Evolutionary conservation across 148 eudicot species (phyloP), one percentile per base, ranked within the genome.

Genomic region (Suaeda aralocaspica): DNA sequence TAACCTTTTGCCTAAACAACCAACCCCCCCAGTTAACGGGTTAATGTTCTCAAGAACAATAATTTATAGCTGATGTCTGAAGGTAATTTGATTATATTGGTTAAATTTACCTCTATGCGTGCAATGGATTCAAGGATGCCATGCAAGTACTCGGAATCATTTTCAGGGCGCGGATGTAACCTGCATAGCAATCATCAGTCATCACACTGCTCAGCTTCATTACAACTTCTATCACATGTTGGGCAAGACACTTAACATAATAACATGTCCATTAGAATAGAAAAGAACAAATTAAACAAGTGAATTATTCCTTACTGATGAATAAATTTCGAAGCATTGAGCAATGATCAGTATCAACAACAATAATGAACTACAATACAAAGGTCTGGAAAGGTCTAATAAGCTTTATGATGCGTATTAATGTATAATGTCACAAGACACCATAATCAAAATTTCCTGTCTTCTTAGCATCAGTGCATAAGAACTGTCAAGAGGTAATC

Each of bases 41-140:
- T 24, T 41, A 22, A 64, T 12, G 15, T 14, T 44, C 28, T 61
- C 22, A 42, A 22, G 21, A 51, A 12, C 48, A 42, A 39, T 5
- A 52, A 58, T 26, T 25, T 29, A 33, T 24, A 51, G 64, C 64
- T 49, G 48, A 42, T 26, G 15, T 60, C 22, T 44, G 48, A 45
- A 60, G 26, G 30, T 11, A n/a, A 50, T 48, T 2, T n/a, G n/a
- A n/a, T n/a, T n/a, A n/a, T n/a, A n/a, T n/a, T n/a, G n/a, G 8
- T 28, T 48, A 33, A 19, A 12, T 62, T 48, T 70, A 93, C 98
- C 97, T 95, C 99, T 67, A 91, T 95, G 3, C 94, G 89, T 7
- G 99, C 97, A 59, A 95, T 95, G 44, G 99, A 95, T 78, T 95
- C 99, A 2, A 95, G 84, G 44, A 95, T 82, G 52, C 99, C 99